A percentile compares a stretch with the other conserved stretches of the same genome.
Evolutionary conservation across 352 stramenopile species (phyloP).

Genomic region (Phytopythium chamaehyphon): DNA sequence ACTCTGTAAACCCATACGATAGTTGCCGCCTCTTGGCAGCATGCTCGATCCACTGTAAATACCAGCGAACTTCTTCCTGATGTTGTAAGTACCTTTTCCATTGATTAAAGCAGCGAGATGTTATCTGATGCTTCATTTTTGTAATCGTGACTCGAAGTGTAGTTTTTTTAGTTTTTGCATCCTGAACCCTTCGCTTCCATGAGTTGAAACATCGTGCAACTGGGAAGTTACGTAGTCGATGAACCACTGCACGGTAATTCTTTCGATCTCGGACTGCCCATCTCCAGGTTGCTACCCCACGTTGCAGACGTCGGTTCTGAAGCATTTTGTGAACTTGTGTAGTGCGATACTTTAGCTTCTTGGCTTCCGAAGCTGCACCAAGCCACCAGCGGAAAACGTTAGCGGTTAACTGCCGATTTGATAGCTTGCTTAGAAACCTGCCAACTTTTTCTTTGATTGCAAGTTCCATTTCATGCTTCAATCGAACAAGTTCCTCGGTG

Average conservation of each 20-base stretch:
- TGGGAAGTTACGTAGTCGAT: slow-evolving; percentile 28
- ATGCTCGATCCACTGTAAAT: neutral
- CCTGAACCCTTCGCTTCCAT: slow-evolving; percentile 34
- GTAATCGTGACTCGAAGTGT: slow-evolving; percentile 24
- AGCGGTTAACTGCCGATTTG: slow-evolving; percentile 22
- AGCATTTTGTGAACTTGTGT: slow-evolving; percentile 6
- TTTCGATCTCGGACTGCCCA: neutral
- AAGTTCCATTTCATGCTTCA: slow-evolving; percentile 5
- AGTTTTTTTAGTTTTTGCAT: slow-evolving; percentile 3
- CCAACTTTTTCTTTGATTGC: slow-evolving; percentile 27
- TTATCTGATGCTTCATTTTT: slow-evolving; percentile 27
- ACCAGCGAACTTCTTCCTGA: neutral
- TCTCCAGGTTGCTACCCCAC: neutral
- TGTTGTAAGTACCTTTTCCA: slow-evolving; percentile 19
- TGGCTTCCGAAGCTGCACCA: neutral
- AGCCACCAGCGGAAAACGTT: slow-evolving; percentile 13
- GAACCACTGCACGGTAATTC: slow-evolving; percentile 10
- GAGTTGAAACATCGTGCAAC: slow-evolving; percentile 46
- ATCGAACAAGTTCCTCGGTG: neutral
- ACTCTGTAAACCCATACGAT: neutral
- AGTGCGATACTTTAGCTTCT: slow-evolving; percentile 8
- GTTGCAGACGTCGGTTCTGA: slow-evolving; percentile 7
- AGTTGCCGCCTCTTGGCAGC: neutral
- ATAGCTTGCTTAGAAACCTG: slow-evolving; percentile 29
- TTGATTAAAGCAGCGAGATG: slow-evolving; percentile 22